Conservation (phyloP, 2,329 filamentous ascomycete species). For the Ilyonectria mors-panacis region DNA sequence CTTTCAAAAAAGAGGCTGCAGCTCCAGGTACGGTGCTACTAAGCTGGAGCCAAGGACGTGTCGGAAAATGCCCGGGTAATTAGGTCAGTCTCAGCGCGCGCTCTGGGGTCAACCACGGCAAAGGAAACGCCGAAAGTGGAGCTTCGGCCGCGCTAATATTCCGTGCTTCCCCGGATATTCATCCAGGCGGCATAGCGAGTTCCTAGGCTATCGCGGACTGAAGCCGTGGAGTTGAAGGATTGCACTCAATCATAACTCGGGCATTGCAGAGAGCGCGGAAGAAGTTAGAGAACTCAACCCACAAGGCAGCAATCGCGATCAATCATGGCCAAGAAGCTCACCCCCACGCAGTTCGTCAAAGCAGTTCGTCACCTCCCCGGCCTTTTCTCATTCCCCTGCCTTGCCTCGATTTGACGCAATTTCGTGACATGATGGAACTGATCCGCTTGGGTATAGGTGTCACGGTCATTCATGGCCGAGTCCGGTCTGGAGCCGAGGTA, state of each 20-base stretch:
- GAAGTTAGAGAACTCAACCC: slow-evolving; percentile 1
- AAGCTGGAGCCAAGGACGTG: not conserved
- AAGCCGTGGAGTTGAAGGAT: not conserved
- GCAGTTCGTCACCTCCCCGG: slow-evolving; percentile 46
- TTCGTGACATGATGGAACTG: not conserved
- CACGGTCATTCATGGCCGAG: slow-evolving; percentile 87
- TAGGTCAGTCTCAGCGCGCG: slow-evolving; percentile 27
- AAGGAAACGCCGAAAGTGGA: slow-evolving; percentile 20
- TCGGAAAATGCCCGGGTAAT: slow-evolving; percentile 28
- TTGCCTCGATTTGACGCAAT: accelerated
- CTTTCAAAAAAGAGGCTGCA: slow-evolving; percentile 7
- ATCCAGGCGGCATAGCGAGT: slow-evolving; percentile 7
- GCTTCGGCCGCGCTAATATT: slow-evolving; percentile 22
- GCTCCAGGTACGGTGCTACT: slow-evolving; percentile 15
- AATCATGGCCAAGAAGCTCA: slow-evolving; percentile 54
- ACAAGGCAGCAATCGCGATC: not conserved
- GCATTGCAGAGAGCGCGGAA: not conserved
- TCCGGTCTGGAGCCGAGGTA: slow-evolving; percentile 93
- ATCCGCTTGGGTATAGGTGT: slow-evolving; percentile 70
- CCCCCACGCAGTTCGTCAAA: slow-evolving; percentile 53
- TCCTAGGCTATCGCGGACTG: no score
- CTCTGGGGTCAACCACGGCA: slow-evolving; percentile 5
- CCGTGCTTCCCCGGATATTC: slow-evolving; percentile 27
- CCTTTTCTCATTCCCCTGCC: accelerated
- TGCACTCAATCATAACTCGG: not conserved